Percentiles rank a stretch among this genome's conserved stretches.
Evolutionary conservation across 2,329 filamentous ascomycete species (phyloP).

Genomic region (Lachnum nothofagi): DNA sequence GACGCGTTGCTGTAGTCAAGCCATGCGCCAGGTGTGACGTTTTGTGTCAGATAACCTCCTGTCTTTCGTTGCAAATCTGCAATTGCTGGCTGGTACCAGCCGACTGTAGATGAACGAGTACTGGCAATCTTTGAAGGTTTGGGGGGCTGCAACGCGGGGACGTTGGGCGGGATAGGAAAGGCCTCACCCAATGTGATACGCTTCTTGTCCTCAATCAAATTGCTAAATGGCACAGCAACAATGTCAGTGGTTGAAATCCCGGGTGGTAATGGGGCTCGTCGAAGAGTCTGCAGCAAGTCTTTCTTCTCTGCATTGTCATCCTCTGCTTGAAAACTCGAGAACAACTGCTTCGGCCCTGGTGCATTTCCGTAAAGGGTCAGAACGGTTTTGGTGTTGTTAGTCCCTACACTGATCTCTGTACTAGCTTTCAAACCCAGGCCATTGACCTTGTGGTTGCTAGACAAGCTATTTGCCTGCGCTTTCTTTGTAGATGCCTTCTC

Average conservation of each 20-base stretch:
- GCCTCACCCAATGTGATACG: conserved; percentile 65
- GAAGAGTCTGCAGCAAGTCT: conserved; percentile 42
- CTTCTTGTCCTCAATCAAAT: conserved; percentile 43
- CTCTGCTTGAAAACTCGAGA: conserved; percentile 69
- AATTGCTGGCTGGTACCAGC: conserved; percentile 40
- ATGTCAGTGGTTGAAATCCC: conserved; percentile 68
- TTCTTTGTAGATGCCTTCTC: conserved; percentile 50
- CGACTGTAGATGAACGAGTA: conserved; percentile 49
- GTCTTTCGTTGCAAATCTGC: conserved; percentile 37
- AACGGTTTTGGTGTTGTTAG: conserved; percentile 52
- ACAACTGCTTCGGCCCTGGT: conserved; percentile 70
- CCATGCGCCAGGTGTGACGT: conserved; percentile 63
- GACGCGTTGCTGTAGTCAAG: conserved; percentile 64
- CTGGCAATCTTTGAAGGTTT: conserved; percentile 66
- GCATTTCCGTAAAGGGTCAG: conserved; percentile 74
- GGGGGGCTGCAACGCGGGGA: conserved; percentile 64
- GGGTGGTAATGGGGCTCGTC: conserved; percentile 64
- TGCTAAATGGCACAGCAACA: conserved; percentile 45
- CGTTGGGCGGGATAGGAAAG: conserved; percentile 62
- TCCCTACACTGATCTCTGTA: conserved; percentile 33
- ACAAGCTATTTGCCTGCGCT: conserved; percentile 26
- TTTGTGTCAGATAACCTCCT: conserved; percentile 59
- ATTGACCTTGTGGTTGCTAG: conserved; percentile 16
- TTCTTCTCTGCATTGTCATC: conserved; percentile 30
- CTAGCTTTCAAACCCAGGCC: conserved; percentile 16